These are phyloP conservation scores for Margaritispora aquatica DNA, from an alignment of 495 filamentous ascomycete species.

Conservation along the genomic window DNA sequence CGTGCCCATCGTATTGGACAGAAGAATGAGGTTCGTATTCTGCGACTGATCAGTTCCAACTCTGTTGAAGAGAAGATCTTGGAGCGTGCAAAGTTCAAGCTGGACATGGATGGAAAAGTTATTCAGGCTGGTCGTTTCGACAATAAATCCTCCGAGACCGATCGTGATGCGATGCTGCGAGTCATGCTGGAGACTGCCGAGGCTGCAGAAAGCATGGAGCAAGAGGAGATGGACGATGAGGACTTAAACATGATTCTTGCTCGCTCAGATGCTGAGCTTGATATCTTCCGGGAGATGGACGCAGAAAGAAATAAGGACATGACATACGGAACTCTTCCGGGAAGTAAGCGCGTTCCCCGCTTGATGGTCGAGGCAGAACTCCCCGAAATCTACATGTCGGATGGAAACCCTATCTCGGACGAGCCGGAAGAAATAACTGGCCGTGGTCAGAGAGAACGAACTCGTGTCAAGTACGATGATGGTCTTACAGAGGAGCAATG, in stretches of 20 bases:
- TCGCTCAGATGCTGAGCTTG: conserved; percentile 66
- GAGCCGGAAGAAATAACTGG: conserved; percentile 70
- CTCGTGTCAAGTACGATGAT: conserved; percentile 90
- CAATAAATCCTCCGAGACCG: conserved; percentile 97
- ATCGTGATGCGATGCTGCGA: conserved; percentile 90
- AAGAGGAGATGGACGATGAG: conserved; percentile 95
- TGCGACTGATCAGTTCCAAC: conserved; percentile 90
- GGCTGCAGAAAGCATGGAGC: conserved; percentile 72
- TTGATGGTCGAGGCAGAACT: conserved; percentile 85
- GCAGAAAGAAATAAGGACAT: conserved; percentile 56
- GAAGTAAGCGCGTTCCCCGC: conserved; percentile 59
- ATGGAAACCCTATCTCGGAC: conserved; percentile 72
- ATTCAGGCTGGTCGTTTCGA: conserved; percentile 99
- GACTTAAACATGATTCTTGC: conserved; percentile 88
- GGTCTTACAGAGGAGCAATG: conserved; percentile 98
- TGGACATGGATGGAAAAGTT: conserved; percentile 99
- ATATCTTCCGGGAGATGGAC: conserved; percentile 71
- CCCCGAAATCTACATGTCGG: conserved; percentile 86
- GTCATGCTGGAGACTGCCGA: conserved; percentile 90
- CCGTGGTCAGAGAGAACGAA: conserved; percentile 89
- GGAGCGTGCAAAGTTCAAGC: conserved; percentile 93
- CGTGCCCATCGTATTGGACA: conserved; percentile 99
- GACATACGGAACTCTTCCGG: conserved; percentile 60
- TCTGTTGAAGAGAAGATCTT: conserved; percentile 98
- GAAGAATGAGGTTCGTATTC: conserved; percentile 97